Conservation (phyloP, 768 basidiomycete species). For the Aureoboletus auriporus region DNA sequence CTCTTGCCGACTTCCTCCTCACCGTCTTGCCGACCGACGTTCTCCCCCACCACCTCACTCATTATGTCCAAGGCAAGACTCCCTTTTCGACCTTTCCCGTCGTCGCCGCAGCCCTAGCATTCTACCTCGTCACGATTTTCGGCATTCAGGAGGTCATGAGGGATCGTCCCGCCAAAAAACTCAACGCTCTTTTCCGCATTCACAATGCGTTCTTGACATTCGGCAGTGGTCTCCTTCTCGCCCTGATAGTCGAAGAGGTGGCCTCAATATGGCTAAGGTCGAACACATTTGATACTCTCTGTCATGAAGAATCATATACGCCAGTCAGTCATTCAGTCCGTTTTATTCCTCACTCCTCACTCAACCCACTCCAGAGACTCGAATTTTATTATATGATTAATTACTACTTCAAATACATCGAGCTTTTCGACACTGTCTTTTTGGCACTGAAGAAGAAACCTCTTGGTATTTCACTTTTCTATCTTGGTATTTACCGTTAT, state of each 20-base stretch:
- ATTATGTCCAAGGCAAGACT: conserved; percentile 53
- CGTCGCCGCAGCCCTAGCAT: conserved; percentile 65
- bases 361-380: conserved; percentile 52
- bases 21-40: conserved; percentile 49
- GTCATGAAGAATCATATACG: conserved; percentile 78
- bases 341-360: conserved; percentile 1
- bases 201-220: conserved; percentile 88
- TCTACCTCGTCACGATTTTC: conserved; percentile 89
- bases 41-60: conserved; percentile 32
- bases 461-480: conserved; percentile 55
- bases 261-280: conserved; percentile 70
- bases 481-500: conserved; percentile 2
- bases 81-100: conserved; percentile 59
- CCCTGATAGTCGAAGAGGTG: conserved; percentile 91
- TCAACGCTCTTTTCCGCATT: conserved; percentile 79
- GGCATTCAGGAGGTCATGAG: conserved; percentile 82
- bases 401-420: conserved; percentile 98
- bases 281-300: conserved; percentile 75
- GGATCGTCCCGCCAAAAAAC: conserved; percentile 64
- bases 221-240: conserved; percentile 81
- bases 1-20: conserved; percentile 71
- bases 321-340: conserved; percentile 50
- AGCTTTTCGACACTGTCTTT: conserved; percentile 95
- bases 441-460: conserved; percentile 98
- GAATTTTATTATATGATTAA: conserved; percentile 99